These are phyloP conservation scores for Luffa acutangula DNA, from an alignment of 306 rosid species.

Conservation along the genomic window DNA sequence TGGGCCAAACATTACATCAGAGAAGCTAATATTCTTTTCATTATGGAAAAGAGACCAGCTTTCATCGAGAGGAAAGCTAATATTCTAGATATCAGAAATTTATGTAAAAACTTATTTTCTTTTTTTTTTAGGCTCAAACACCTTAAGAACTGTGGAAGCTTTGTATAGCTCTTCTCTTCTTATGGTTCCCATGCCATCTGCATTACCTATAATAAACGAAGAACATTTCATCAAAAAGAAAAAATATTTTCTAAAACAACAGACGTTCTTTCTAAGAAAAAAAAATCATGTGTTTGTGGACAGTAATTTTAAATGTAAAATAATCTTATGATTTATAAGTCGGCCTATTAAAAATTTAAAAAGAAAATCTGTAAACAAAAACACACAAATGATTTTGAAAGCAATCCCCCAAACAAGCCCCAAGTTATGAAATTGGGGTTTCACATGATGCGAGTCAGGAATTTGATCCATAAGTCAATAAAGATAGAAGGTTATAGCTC, in stretches of 20 bases:
- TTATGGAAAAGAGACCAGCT: neutral
- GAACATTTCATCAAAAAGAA: neutral
- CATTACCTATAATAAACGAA: constrained; percentile 45
- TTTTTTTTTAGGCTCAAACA: constrained; percentile 2
- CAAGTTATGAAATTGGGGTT: neutral
- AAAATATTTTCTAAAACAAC: neutral
- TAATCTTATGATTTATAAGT: neutral
- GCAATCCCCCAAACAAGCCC: neutral
- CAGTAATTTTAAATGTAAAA: neutral
- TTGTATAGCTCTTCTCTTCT: constrained; percentile 69
- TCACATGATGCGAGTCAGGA: neutral
- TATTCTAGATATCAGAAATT: neutral
- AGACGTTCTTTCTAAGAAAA: neutral
- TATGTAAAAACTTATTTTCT: neutral
- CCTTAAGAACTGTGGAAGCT: constrained; percentile 82
- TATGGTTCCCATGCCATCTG: constrained; percentile 57
- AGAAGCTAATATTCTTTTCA: neutral
- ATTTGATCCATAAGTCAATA: neutral
- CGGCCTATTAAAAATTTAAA: neutral
- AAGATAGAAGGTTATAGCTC: neutral
- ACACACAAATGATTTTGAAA: neutral
- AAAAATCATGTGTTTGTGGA: neutral
- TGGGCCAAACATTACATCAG: neutral
- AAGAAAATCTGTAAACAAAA: neutral
- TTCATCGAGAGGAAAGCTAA: neutral